phyloP scores from a whole-genome alignment of 2,329 filamentous ascomycete genomes.

The Alternaria burnsii region DNA sequence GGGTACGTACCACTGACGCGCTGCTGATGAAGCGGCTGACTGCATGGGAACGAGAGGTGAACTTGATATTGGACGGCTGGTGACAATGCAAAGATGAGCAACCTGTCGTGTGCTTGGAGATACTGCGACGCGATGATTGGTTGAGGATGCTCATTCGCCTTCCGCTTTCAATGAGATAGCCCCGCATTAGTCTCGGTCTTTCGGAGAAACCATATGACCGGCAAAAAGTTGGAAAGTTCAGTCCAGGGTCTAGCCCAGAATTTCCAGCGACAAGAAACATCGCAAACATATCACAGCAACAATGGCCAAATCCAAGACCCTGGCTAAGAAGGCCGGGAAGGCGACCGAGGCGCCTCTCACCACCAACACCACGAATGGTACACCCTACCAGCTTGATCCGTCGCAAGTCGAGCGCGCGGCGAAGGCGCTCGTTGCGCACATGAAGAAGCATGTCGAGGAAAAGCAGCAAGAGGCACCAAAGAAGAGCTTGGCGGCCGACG shows the following conservation, averaged over 20 bases:
- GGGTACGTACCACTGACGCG: conserved; percentile 8
- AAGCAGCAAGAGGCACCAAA: conserved; percentile 60
- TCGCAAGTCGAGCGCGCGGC: conserved; percentile 66
- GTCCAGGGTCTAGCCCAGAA: conserved; percentile 26
- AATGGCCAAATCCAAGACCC: conserved; percentile 46
- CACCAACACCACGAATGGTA: conserved; percentile 47
- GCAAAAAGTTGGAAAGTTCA: conserved; percentile 28
- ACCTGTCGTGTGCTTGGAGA: conserved; percentile 35
- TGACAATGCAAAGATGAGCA: conserved; percentile 20
- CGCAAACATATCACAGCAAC: conserved; percentile 21
- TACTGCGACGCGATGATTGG: conserved; percentile 42
- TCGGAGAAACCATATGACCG: conserved; percentile 19
- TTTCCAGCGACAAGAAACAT: conserved; percentile 25
- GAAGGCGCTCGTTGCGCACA: conserved; percentile 66
- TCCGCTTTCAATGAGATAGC: conserved; percentile 20
- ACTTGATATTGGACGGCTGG: conserved; percentile 22
- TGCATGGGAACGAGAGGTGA: conserved; percentile 15
- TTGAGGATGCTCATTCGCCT: conserved; percentile 5
- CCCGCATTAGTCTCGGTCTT: conserved; percentile 23
- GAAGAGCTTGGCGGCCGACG: conserved; percentile 61
- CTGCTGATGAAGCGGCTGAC: conserved; percentile 13
- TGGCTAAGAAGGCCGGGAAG: conserved; percentile 36
- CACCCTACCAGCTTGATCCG: conserved; percentile 56
- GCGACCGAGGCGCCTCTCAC: conserved; percentile 46
- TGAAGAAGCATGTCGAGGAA: conserved; percentile 59